phyloP scores from a whole-genome alignment of 75 land plant species.

The Cryptomeria japonica region DNA sequence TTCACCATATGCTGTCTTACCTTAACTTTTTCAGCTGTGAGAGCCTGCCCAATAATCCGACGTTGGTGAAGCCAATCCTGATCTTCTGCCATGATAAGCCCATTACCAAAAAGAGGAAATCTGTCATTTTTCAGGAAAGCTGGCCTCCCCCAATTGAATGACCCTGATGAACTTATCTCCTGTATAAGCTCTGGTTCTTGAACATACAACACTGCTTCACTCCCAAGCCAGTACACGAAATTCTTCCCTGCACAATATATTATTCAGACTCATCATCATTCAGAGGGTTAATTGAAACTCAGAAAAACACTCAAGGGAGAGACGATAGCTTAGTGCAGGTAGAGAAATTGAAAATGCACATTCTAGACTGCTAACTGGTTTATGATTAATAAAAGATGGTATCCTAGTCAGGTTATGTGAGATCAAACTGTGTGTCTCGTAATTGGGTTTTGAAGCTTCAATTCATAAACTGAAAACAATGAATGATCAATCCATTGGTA shows the following conservation, averaged over 20 bases:
- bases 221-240: conserved; percentile 42
- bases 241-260: conserved; percentile 32
- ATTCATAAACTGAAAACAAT: background rate
- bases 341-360: no score
- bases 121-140: conserved; percentile 10
- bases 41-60: conserved; percentile 23
- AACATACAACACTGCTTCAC: conserved; percentile 27
- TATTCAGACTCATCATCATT: background rate
- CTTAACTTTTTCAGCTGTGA: conserved; percentile 30
- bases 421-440: background rate
- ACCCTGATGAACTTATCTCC: conserved; percentile 37
- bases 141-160: conserved; percentile 44
- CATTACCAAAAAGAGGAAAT: conserved; percentile 21
- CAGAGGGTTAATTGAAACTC: background rate
- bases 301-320: background rate
- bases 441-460: background rate
- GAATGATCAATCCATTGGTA: no score
- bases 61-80: conserved; percentile 24
- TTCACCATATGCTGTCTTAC: background rate
- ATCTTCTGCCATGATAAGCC: conserved; percentile 18
- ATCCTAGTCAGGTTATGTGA: background rate
- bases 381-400: no score
- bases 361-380: no score
- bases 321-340: background rate
- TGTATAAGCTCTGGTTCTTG: conserved; percentile 54